Evolutionary conservation across 2,329 filamentous ascomycete species (phyloP), one percentile per base, ranked within the genome.

Genomic region (Nemania sp.): DNA sequence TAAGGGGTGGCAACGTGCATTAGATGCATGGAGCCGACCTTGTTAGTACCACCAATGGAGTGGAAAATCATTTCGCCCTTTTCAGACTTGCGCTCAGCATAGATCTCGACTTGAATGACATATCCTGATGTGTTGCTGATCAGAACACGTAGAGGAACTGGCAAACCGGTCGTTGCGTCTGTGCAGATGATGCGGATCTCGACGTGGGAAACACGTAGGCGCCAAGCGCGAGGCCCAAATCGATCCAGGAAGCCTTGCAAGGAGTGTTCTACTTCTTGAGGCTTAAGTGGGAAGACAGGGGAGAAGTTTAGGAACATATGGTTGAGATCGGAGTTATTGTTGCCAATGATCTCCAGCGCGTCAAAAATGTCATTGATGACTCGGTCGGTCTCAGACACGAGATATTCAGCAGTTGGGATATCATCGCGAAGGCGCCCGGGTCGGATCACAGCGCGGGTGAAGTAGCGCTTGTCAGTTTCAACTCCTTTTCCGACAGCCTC

Each of bases 221-320:
- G 89, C 94, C 96, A 98, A 65, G 90, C 92, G 71, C 95, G 91
- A 68, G 92, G 90, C 68, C 95, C 95, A 72, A 98, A 99, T 65
- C 95, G 91, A 72, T 98, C 95, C 68, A 99, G 82, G 87, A 99
- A 99, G 57, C 93, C 93, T 73, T 90, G 92, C 21, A 99, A 87
- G 32, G 92, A 94, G 77, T 96, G 87, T 79, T 98, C 92, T 15
- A 99, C 92, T 79, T 97, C 92, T 61, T 87, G 81, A 3, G 95
- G 93, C 72, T 92, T 84, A 50, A 99, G 87, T 75, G 92, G 91
- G 87, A 99, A 98, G 60, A 97, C 91, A 10, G 93, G 92, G 0
- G 92, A 95, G 81, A 99, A 99, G 85, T 99, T 98, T 84, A 99
- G 95, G 83, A 99, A 99, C 84, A 99, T 95, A 81, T 99, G 95